Base-by-base conservation (phyloP, 2,329 filamentous ascomycete species). In the Cladosporium cucumerinum region DNA sequence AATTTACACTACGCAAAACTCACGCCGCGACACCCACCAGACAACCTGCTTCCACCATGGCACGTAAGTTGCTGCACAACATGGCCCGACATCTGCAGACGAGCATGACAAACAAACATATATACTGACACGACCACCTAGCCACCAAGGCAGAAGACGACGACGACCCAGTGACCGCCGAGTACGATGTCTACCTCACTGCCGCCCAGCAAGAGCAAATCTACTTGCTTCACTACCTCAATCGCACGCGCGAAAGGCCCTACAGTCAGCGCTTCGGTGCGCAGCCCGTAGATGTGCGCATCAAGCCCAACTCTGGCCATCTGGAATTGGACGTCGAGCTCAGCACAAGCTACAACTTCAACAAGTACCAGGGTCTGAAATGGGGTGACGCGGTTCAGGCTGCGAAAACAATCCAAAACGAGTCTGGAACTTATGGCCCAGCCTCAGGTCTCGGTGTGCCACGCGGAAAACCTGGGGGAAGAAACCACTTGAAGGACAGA, bases 281-380 rank as follows among this genome's bases (percentile, higher is more conserved):
- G 32, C 82, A 84, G 63, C 90, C 94, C 12, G 81, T 86, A 18
- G 87, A 90, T 71, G 82, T 98, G 72, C 92, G 94, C 70, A 81
- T 97, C 76, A 99, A 98, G 81, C 85, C 89, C 16, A 81, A 85
- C 64, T 86, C 91, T 0, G 93, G 93, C 64, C 91, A 97, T 80
- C 83, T 97, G 64, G 95, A 99, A 79, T 83, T 98, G 61, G 95
- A 99, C 76, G 85, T 97, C n/a, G 92, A 92, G 5, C 82, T 97
- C 71, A 87, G 88, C 80, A 88, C 87, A 67, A 81, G 82, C 57
- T 76, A 80, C 64, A 89, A 91, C 74, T 98, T 97, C 82, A 93
- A 98, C 79, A 86, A 89, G 69, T 85, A 86, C 69, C 93, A 94
- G 80, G 94, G 92, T 57, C 80, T 95, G 60, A 85, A 86, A 69